phyloP scores from a whole-genome alignment of 371 early-diverging fungal genomes.

The Syncephalastrum sp. region DNA sequence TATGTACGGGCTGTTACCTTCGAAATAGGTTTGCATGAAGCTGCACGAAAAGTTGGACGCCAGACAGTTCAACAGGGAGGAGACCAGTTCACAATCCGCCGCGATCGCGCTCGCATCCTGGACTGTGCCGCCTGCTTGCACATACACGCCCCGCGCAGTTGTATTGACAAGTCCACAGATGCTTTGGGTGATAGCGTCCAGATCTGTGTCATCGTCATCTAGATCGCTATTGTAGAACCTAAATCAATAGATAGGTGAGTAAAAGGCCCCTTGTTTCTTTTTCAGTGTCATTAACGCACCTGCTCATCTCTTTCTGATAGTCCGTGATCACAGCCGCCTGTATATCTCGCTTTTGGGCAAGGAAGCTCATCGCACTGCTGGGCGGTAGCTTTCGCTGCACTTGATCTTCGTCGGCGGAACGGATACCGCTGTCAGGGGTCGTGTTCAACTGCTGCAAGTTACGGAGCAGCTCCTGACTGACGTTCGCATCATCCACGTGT shows the following conservation, averaged over 20 bases:
- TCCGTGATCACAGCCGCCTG: slow-evolving; percentile 68
- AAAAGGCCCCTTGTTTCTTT: background rate
- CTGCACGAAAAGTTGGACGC: slow-evolving; percentile 66
- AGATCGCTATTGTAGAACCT: slow-evolving; percentile 69
- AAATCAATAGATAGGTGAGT: slow-evolving; percentile 7
- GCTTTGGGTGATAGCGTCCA: slow-evolving; percentile 30
- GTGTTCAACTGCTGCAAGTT: slow-evolving; percentile 10
- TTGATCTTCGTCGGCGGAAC: slow-evolving; percentile 47
- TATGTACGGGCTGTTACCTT: slow-evolving; percentile 37
- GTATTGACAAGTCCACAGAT: slow-evolving; percentile 65
- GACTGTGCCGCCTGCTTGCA: slow-evolving; percentile 44
- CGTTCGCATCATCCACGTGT: slow-evolving; percentile 44
- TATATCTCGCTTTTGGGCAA: slow-evolving; percentile 55
- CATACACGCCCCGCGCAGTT: slow-evolving; percentile 52
- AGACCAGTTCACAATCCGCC: slow-evolving; percentile 51
- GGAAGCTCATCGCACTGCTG: slow-evolving; percentile 74
- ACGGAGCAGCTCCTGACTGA: slow-evolving; percentile 20
- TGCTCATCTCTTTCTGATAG: slow-evolving; percentile 49
- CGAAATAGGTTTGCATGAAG: slow-evolving; percentile 56
- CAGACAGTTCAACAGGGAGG: slow-evolving; percentile 64
- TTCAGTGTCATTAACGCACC: slow-evolving; percentile 20
- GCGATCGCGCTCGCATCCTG: slow-evolving; percentile 42
- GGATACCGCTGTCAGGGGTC: slow-evolving; percentile 17
- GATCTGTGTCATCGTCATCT: slow-evolving; percentile 42
- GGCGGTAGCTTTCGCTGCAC: slow-evolving; percentile 67